Base-by-base conservation (phyloP, 129 eudicot species). In the Gnaphalium uliginosum region DNA sequence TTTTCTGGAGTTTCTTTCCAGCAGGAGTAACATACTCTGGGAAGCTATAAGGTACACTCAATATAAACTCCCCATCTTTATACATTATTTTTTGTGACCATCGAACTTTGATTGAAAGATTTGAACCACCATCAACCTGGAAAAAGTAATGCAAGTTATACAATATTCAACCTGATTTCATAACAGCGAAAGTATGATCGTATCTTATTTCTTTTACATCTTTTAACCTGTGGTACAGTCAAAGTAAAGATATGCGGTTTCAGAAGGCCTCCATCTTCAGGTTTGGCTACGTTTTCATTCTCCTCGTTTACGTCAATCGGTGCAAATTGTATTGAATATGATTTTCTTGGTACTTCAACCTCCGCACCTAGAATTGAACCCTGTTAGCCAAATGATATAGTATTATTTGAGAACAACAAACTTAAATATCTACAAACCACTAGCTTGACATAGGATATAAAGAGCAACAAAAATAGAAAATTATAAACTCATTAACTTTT, bases 21-120 rank as follows among this genome's bases (percentile, higher is more conserved):
- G 87, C 95, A 71, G 98, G 98, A 32, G 92, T 88, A 61, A 93
- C 96, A 71, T 78, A 93, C 73, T 86, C 96, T 13, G 98, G 98
- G 76, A 93, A 93, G 69, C 69, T 78, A 81, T 79, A 93, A 39
- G 98, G 98, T 79, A 93, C 79, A 48, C 51, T 74, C 86, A 90
- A 81, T 79, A 90, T 82, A 83, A 86, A 86, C 58, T 86, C 84
- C 8, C 96, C 90, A 74, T 86, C 85, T 30, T 78, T 61, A 74
- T 83, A 90, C 57, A 77, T 22, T 68, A 93, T 71, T 71, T 88
- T 93, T 32, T 90, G 98, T 26, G 92, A 85, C 96, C 96, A 93
- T 66, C 82, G 81, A 29, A 85, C 78, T 83, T 79, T 90, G 21
- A 90, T 75, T 8, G 86, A 86, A 66, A 93, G 66, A 81, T 88